phyloP scores from a whole-genome alignment of 2,329 filamentous ascomycete genomes.

The Xylariaceae sp. region DNA sequence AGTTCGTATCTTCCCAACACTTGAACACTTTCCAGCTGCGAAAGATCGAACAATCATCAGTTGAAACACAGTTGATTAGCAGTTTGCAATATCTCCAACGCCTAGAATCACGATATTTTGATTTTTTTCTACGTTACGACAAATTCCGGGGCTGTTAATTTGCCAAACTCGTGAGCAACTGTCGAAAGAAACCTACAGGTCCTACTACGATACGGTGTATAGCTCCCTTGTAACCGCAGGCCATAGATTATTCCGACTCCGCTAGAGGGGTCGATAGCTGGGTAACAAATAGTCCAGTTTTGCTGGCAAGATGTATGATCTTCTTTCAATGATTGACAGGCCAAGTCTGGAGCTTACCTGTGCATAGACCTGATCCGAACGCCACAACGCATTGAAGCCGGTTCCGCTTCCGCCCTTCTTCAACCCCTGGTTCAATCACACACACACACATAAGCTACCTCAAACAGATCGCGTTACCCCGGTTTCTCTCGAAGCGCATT shows the following conservation, averaged over 20 bases:
- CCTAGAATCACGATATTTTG: no score
- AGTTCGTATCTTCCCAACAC: no score
- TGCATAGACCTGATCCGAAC: constrained; percentile 43
- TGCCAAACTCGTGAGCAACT: no score
- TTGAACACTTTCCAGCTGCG: no score
- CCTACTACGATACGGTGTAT: no score
- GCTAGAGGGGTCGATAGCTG: constrained; percentile 10
- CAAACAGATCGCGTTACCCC: constrained; percentile 40
- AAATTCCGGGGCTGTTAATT: no score
- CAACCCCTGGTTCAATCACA: constrained; percentile 42
- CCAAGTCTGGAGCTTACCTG: constrained; percentile 29
- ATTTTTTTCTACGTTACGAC: no score
- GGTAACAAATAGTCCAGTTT: constrained; percentile 28
- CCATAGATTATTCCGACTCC: background rate
- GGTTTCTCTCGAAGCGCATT: constrained; percentile 32
- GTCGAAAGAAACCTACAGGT: no score
- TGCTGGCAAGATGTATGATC: constrained; percentile 22
- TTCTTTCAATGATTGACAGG: constrained; percentile 10
- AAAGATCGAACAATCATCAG: no score
- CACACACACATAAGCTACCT: constrained; percentile 37
- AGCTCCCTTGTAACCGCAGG: background rate
- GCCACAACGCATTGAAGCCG: constrained; percentile 49
- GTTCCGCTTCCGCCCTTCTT: constrained; percentile 45
- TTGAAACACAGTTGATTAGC: no score
- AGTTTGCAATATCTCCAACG: no score